Evolutionary conservation across 1,284 basidiomycete genomes (phyloP), one percentile per base, ranked within the genome.

Genomic region (Inonotus hispidus): DNA sequence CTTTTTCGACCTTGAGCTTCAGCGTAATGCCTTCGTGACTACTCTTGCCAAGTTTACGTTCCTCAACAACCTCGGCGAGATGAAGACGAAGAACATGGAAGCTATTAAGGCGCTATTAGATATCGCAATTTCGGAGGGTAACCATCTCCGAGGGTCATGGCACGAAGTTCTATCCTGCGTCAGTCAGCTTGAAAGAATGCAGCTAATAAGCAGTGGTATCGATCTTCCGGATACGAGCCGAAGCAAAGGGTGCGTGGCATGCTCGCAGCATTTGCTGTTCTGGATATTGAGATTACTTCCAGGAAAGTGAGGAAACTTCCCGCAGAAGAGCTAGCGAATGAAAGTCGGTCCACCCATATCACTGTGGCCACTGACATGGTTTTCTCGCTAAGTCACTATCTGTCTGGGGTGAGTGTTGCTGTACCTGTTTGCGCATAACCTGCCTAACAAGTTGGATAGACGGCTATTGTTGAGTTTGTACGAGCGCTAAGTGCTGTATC

Each of bases 311-410:
- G 82, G 63, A 90, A 88, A 71, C 70, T 86, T 11, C 92, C 91
- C 1, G 90, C 92, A 6, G 95, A 98, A 71, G 96, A 98, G 68
- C 83, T 99, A 29, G 95, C 95, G 0, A 94, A 95, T 67, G 97
- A 98, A 72, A 97, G 96, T 69, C 86, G 94, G 53, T 98, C 97
- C 27, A 94, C 93, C 0, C 95, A 99, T 73, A 98, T 99, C 66
- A 99, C 96, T 0, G 95, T 99, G 53, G 95, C 97, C 0, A 93
- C 96, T 4, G 97, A 99, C 72, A 98, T 98, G 92, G 95, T 99
- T 27, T 99, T 99, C 74, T 98, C 96, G 2, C 80, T 95, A 14
- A 96, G 93, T 66, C 93, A 95, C 68, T 93, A 92, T 69, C 79
- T 99, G 29, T 93, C 93, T 25, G 97, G 97, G 47, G 95, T 96